Conservation (phyloP, 176 grass and related monocot genomes). For the Oryza glaberrima region DNA sequence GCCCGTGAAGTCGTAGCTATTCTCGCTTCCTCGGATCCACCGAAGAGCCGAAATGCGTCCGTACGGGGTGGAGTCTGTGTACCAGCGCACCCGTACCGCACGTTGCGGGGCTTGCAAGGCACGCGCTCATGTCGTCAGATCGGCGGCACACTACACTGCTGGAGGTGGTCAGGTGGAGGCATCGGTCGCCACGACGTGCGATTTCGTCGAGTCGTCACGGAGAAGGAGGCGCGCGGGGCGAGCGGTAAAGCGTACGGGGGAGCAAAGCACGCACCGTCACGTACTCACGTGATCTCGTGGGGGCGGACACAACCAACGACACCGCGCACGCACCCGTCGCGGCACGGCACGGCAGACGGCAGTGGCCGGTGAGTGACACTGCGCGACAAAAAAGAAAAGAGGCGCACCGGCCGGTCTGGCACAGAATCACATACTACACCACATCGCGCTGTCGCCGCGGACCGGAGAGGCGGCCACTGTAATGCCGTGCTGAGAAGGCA, state of each 20-base stretch:
- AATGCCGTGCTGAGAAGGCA: neutral
- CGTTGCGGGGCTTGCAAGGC: neutral
- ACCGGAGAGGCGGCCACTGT: neutral
- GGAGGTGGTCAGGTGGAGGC: neutral
- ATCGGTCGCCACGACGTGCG: too few species aligned
- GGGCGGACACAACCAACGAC: neutral
- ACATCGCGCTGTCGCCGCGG: slow-evolving; percentile 24
- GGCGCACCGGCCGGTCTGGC: neutral
- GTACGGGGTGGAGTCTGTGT: neutral
- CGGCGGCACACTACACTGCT: neutral
- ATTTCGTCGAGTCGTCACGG: neutral
- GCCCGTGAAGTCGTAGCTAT: neutral
- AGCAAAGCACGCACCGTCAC: slow-evolving; percentile 14
- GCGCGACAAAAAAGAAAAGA: neutral
- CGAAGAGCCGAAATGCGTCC: neutral
- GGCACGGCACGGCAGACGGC: slow-evolving; percentile 1
- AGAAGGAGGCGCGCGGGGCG: too few species aligned
- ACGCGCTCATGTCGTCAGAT: neutral
- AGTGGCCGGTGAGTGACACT: neutral
- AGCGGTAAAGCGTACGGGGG: slow-evolving; percentile 1
- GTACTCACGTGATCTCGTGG: slow-evolving; percentile 20
- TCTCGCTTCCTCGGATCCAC: neutral
- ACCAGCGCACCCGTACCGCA: neutral
- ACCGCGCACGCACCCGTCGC: neutral
- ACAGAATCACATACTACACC: neutral